Evolutionary conservation across 2,329 filamentous ascomycete species (phyloP), one percentile per base, ranked within the genome.

Genomic region (Botrytis tulipae): DNA sequence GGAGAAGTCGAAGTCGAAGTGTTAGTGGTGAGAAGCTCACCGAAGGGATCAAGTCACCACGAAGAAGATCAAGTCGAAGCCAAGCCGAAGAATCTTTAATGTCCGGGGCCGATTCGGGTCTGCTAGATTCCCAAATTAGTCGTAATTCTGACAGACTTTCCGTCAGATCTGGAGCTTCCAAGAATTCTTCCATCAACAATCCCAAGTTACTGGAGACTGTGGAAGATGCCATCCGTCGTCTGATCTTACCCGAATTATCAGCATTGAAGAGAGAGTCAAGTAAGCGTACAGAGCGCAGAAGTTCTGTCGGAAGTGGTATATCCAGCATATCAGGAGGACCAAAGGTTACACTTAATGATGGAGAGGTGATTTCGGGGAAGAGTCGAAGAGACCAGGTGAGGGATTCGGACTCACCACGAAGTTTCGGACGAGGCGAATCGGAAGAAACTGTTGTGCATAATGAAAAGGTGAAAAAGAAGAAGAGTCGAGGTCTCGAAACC

Each of bases 191-290:
- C 0, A 88, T 92, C 79, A 93, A 92, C 81, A 93, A 93, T 77
- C 91, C 91, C 0, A 92, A 90, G 78, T 82, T 93, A 7, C 85
- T 93, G 16, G 89, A 91, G 75, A 91, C 91, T 2, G 91, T 93
- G 0, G 91, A 93, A 82, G 91, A 93, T 83, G 91, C 91, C 29
- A 93, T 93, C 79, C 89, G 90, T 78, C 86, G 91, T 72, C 83
- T 93, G 74, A 93, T 93, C 71, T 82, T 99, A 4, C 96, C 96
- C 0, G 95, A 99, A 82, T 86, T 99, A 62, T 95, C 94, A 78
- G 93, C 94, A 16, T 85, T 99, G 72, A 98, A 97, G 82, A 90
- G 95, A 78, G 94, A 97, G 80, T 93, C 95, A 81, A 95, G 93
- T 82, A 91, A 92, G 76, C 90, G 91, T 76, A 88, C 92, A 76